phyloP scores from a whole-genome alignment of 768 basidiomycete genomes.

The Lepiota brunneoincarnata region DNA sequence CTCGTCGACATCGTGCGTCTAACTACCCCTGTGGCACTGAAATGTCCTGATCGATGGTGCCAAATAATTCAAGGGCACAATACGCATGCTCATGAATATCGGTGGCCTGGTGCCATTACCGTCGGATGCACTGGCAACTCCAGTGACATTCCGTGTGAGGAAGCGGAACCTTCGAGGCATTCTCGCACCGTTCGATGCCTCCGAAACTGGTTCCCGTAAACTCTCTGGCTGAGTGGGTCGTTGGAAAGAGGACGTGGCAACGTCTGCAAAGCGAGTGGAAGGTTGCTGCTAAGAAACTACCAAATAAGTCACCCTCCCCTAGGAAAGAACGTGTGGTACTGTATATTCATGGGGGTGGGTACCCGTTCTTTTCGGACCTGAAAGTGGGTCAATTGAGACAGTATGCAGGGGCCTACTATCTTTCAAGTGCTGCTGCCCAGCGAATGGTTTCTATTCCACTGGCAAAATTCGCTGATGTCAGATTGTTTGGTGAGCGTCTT shows the following conservation, averaged over 20 bases:
- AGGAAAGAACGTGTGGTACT: conserved; percentile 81
- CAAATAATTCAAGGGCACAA: conserved; percentile 34
- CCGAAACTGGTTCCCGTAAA: conserved; percentile 76
- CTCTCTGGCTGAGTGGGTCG: conserved; percentile 95
- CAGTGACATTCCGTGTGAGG: conserved; percentile 85
- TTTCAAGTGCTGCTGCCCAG: conserved; percentile 88
- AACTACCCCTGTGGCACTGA: conserved; percentile 3
- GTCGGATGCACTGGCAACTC: conserved; percentile 91
- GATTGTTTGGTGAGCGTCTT: conserved; percentile 64
- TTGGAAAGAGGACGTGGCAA: conserved; percentile 91
- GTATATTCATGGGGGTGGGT: conserved; percentile 88
- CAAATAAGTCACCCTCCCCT: conserved; percentile 23
- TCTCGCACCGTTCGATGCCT: conserved; percentile 66
- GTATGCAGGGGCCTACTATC: conserved; percentile 80
- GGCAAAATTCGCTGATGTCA: conserved; percentile 83
- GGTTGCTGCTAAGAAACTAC: conserved; percentile 27
- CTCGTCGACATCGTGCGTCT: conserved; percentile 76
- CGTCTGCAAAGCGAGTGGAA: conserved; percentile 82
- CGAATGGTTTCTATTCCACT: conserved; percentile 88
- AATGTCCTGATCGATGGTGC: not conserved
- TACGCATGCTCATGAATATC: conserved; percentile 70
- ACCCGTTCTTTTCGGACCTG: not conserved
- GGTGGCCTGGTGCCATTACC: conserved; percentile 83
- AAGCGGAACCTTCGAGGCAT: conserved; percentile 76
- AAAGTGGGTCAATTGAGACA: conserved; percentile 7